Evolutionary conservation across 2,329 filamentous ascomycete species (phyloP), one percentile per base, ranked within the genome.

Genomic region (Ophiognomonia clavigignenti-juglandacearum): DNA sequence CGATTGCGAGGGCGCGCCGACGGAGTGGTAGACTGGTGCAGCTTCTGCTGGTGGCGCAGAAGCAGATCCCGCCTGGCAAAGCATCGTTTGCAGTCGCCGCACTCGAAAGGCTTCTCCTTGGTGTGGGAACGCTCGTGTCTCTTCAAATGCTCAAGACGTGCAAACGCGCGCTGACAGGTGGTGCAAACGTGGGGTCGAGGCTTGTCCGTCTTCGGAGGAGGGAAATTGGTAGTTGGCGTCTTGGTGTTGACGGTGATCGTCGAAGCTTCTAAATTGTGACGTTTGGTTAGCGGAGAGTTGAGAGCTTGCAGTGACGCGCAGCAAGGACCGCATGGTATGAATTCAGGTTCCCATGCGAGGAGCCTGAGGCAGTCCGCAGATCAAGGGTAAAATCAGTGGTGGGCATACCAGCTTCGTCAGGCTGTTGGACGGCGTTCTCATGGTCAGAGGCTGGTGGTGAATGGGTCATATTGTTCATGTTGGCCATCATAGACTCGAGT

Each of bases 91-190:
- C 93, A 98, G 66, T 97, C 89, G 23, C 89, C 88, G 61, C 93
- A 98, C 68, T 96, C 90, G 59, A 98, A 98, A 1, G 93, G 93
- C 74, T 98, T 98, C 71, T 98, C 91, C 66, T 98, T 96, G 37
- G 91, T 96, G 64, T 96, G 91, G n/a, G 90, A 96, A 53, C 93
- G 82, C 70, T 97, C 93, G 68, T 98, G 93, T 52, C 93, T 86
- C 72, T 98, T 98, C 56, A 98, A 73, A 66, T 98, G 93, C 70
- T 98, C 93, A 58, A 98, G 73, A 52, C 93, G 84, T 49, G 93
- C 93, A 66, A 98, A 98, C 26, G 88, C 95, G 55, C 93, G 84
- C 60, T 84, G 81, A 67, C 93, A 98, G 39, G 91, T 97, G 34
- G 76, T 82, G 72, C 93, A 98, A 51, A 95, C 84, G 68, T 98